These are phyloP conservation scores for Eudorina sp. DNA, from an alignment of 139 green algal species.

Conservation along the genomic window DNA sequence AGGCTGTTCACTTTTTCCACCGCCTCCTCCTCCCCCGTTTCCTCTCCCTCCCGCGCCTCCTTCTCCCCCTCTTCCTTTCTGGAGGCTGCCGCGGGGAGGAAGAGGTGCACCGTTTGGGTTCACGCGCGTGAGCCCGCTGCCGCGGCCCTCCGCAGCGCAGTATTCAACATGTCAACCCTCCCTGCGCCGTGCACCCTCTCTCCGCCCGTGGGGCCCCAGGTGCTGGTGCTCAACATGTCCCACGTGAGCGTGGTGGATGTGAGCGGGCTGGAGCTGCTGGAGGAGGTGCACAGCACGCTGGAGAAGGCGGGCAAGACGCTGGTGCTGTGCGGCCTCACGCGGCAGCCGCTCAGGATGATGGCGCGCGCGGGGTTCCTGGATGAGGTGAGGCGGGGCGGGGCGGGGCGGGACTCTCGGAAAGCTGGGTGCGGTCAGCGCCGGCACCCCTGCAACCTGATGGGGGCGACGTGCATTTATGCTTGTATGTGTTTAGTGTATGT, in stretches of 20 bases:
- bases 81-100: too few relatives aligned
- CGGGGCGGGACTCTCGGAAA: neutral
- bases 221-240: conserved; percentile 52
- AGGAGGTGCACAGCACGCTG: conserved; percentile 25
- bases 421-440: neutral
- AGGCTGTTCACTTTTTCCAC: too few relatives aligned
- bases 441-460: too few relatives aligned
- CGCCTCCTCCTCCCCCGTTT: too few relatives aligned
- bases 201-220: conserved; percentile 5
- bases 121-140: too few relatives aligned
- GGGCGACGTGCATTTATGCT: too few relatives aligned
- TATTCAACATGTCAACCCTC: neutral
- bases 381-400: neutral
- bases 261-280: conserved; percentile 49
- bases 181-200: neutral
- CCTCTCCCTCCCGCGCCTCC: too few relatives aligned
- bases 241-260: conserved; percentile 50
- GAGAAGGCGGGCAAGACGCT: conserved; percentile 35
- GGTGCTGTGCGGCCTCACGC: conserved; percentile 53
- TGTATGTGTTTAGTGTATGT: too few relatives aligned
- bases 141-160: too few relatives aligned
- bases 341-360: conserved; percentile 54
- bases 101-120: too few relatives aligned
- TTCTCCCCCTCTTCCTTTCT: too few relatives aligned
- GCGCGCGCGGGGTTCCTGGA: conserved; percentile 54